Evolutionary conservation across 2,329 filamentous ascomycete genomes (phyloP).

Genomic region (Fusarium floridanum): DNA sequence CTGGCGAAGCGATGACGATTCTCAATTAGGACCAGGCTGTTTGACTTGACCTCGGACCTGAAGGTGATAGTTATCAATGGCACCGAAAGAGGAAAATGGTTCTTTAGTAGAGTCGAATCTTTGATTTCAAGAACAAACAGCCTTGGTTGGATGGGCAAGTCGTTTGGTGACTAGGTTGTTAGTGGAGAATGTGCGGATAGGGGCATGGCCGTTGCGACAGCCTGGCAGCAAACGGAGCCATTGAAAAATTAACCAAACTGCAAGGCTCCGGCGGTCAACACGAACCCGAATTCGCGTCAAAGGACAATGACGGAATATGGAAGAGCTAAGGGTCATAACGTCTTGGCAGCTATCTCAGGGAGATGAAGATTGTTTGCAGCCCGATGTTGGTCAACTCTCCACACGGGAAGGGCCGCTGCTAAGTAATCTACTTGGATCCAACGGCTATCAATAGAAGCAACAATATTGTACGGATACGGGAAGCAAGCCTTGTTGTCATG

Average conservation of each 20-base stretch:
- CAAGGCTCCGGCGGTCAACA: constrained; percentile 8
- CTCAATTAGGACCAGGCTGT: not conserved
- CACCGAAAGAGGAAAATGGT: not conserved
- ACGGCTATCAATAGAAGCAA: not conserved
- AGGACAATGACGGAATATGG: not conserved
- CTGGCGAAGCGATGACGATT: not conserved
- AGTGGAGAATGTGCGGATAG: not conserved
- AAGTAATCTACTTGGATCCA: constrained; percentile 8
- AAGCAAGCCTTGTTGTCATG: constrained; percentile 11
- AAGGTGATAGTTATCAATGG: not conserved
- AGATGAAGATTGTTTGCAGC: constrained; percentile 10
- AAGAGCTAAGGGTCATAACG: not conserved
- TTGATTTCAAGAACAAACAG: not conserved
- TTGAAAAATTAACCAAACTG: not conserved
- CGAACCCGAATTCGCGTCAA: not conserved
- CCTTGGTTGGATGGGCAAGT: not conserved
- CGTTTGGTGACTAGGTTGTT: not conserved
- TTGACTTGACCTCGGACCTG: constrained; percentile 1
- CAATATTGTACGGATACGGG: constrained; percentile 12
- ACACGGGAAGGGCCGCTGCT: constrained; percentile 20
- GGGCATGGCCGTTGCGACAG: not conserved
- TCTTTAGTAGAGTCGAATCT: not conserved
- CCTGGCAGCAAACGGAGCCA: not conserved
- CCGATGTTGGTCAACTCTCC: not conserved
- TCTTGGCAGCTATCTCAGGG: not conserved